These are phyloP conservation scores for Roridomyces roridus DNA, from an alignment of 768 basidiomycete species.

Conservation along the genomic window DNA sequence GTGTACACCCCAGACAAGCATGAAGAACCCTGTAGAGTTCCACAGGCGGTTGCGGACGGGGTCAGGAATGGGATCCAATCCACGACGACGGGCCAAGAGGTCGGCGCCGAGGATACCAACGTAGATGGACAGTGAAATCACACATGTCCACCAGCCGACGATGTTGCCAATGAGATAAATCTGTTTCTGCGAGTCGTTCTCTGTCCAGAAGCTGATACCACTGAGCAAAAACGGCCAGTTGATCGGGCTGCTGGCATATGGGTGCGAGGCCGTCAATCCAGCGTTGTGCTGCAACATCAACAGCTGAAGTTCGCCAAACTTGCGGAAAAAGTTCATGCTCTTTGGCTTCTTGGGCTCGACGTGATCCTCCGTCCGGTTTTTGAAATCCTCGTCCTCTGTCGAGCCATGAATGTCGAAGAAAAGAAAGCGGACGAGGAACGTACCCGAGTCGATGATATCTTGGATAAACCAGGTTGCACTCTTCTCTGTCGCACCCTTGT, in stretches of 20 bases:
- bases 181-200: slow-evolving; percentile 82
- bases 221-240: slow-evolving; percentile 98
- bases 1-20: slow-evolving; percentile 93
- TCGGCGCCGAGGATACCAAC: slow-evolving; percentile 92
- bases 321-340: slow-evolving; percentile 89
- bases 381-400: slow-evolving; percentile 60
- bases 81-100: slow-evolving; percentile 84
- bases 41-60: slow-evolving; percentile 90
- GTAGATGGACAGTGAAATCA: slow-evolving; percentile 84
- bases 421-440: slow-evolving; percentile 33
- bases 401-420: slow-evolving; percentile 10
- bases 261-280: slow-evolving; percentile 96
- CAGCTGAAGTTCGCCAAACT: slow-evolving; percentile 92
- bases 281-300: slow-evolving; percentile 99
- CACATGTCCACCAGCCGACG: slow-evolving; percentile 93
- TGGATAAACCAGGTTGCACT: slow-evolving; percentile 90
- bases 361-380: slow-evolving; percentile 54
- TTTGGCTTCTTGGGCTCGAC: slow-evolving; percentile 72
- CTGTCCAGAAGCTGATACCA: slow-evolving; percentile 99
- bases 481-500: slow-evolving; percentile 87
- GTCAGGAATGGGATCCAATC: slow-evolving; percentile 84
- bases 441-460: slow-evolving; percentile 79
- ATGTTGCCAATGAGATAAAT: slow-evolving; percentile 97
- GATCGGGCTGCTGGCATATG: slow-evolving; percentile 94
- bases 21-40: slow-evolving; percentile 96